Base-by-base conservation (phyloP, 2,329 filamentous ascomycete genomes). In the Paradendryphiella salina region DNA sequence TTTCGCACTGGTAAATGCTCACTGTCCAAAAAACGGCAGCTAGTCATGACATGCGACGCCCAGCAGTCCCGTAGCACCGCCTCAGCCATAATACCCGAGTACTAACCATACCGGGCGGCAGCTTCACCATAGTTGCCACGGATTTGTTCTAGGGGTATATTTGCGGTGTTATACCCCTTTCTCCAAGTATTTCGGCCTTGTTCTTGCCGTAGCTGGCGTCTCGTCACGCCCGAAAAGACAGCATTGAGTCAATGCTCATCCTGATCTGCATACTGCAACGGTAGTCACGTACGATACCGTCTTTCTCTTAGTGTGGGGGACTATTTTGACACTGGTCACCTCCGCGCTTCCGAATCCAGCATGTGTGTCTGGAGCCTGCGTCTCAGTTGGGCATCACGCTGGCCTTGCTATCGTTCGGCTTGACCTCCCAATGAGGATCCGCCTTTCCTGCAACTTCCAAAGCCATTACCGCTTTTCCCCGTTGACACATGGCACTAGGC, bases 101-200 rank as follows among this genome's bases (percentile, higher is more conserved):
- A 11, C 46, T 59, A 56, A 50, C 49, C 53, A 52, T 39, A 54
- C 40, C 23, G 43, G 50, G 52, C 40, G 37, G 36, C 26, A 37
- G 42, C 52, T 37, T 37, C 18, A 52, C 38, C 8, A 18, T 45
- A 44, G 39, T 15, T 42, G 45, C 50, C 45, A 56, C 40, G 43
- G 36, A 29, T 44, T 18, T 43, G 23, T 34, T 46, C 57, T 57
- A 59, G 35, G 39, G 44, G 51, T 57, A 54, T 57, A 59, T 49
- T 36, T 54, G 54, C 52, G 53, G 60, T 56, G 56, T 56, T 56
- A 60, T 60, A 55, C 49, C 58, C 56, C 49, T 46, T 50, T 48
- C 51, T 50, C 39, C 50, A 32, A 48, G 47, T 54, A 39, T 46
- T 36, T 39, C 43, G 35, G 48, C 49, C 31, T 17, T 5, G 20